These are phyloP conservation scores for Penicillium janthinellum DNA, from an alignment of 2,329 filamentous ascomycete genomes.

Conservation along the genomic window DNA sequence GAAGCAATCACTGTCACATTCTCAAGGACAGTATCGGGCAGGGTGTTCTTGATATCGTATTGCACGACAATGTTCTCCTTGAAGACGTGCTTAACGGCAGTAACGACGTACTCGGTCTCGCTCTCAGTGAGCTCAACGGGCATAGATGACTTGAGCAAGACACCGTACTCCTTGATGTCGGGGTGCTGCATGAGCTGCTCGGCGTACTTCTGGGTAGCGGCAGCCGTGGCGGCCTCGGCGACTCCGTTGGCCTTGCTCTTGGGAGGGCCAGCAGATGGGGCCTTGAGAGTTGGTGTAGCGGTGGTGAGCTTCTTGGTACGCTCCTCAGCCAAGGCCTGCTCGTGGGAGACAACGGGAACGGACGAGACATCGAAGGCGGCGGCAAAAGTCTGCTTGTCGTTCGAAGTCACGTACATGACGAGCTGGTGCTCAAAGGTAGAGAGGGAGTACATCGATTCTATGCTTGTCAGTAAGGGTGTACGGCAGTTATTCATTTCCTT, in stretches of 20 bases:
- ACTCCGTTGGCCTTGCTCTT: slow-evolving; percentile 70
- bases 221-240: slow-evolving; percentile 76
- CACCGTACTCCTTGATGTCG: slow-evolving; percentile 86
- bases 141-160: slow-evolving; percentile 85
- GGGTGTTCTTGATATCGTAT: slow-evolving; percentile 96
- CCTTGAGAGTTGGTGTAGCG: slow-evolving; percentile 89
- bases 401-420: slow-evolving; percentile 94
- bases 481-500: neutral
- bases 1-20: slow-evolving; percentile 82
- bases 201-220: slow-evolving; percentile 83
- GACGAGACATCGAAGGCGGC: slow-evolving; percentile 86
- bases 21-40: slow-evolving; percentile 86
- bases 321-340: slow-evolving; percentile 95
- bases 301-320: slow-evolving; percentile 96
- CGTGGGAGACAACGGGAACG: slow-evolving; percentile 89
- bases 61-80: slow-evolving; percentile 95
- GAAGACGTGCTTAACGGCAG: slow-evolving; percentile 94
- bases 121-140: slow-evolving; percentile 90
- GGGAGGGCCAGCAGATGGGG: slow-evolving; percentile 75
- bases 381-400: slow-evolving; percentile 82
- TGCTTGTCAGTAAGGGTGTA: slow-evolving; percentile 23
- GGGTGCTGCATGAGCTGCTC: slow-evolving; percentile 85
- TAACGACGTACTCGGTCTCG: slow-evolving; percentile 96
- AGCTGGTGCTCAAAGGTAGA: slow-evolving; percentile 96
- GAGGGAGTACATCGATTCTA: slow-evolving; percentile 93